These are phyloP conservation scores for Paraconiothyrium sp. DNA, from an alignment of 2,329 filamentous ascomycete species.

Conservation along the genomic window DNA sequence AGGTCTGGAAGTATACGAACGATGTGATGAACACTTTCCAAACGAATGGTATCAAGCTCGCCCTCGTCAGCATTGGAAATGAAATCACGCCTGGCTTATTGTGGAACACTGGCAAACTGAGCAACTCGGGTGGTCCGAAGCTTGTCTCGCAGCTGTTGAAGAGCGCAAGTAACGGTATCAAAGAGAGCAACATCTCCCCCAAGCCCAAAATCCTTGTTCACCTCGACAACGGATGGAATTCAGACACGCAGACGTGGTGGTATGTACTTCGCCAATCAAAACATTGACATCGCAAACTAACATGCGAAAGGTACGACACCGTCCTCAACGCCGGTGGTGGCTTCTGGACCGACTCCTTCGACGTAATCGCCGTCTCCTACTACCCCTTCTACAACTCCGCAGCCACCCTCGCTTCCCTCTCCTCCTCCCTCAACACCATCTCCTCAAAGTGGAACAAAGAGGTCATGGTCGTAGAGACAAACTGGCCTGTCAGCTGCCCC, in stretches of 20 bases:
- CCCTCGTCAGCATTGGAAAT: constrained; percentile 76
- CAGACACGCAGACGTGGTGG: constrained; percentile 70
- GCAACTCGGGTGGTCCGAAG: constrained; percentile 55
- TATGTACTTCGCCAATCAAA: not conserved
- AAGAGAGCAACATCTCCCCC: constrained; percentile 65
- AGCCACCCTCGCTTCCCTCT: constrained; percentile 68
- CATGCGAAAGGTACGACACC: constrained; percentile 61
- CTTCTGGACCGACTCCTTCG: constrained; percentile 66
- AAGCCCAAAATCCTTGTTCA: constrained; percentile 78
- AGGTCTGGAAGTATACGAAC: constrained; percentile 75
- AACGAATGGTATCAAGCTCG: constrained; percentile 62
- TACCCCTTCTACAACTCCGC: constrained; percentile 74
- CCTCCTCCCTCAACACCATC: constrained; percentile 67
- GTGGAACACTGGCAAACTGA: constrained; percentile 69
- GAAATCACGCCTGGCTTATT: constrained; percentile 75
- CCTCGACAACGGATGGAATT: constrained; percentile 79
- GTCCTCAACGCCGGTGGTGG: constrained; percentile 57
- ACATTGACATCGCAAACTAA: not conserved
- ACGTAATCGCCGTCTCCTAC: constrained; percentile 77
- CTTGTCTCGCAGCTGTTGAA: constrained; percentile 73
- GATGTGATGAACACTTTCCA: constrained; percentile 70
- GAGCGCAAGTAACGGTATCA: constrained; percentile 71
- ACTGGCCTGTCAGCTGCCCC: constrained; percentile 74
- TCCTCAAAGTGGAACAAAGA: constrained; percentile 70
- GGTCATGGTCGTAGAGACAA: constrained; percentile 73